Conservation (phyloP, 495 filamentous ascomycete species). For the Cenococcum geophilum region DNA sequence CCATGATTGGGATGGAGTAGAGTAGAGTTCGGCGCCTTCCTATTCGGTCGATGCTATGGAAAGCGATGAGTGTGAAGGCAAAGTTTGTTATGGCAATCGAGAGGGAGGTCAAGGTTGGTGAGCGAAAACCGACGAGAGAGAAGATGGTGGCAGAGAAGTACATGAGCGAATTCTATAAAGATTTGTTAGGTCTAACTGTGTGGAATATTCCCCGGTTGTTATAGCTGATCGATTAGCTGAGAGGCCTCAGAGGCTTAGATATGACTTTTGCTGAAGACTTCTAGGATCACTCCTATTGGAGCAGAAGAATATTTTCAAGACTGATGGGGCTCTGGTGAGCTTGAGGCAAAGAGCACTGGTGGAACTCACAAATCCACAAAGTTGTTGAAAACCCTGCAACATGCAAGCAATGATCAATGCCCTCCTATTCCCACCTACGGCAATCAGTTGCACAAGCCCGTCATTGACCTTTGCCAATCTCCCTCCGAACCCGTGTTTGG, state of each 20-base stretch:
- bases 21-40: slow-evolving; percentile 78
- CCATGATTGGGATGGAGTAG: slow-evolving; percentile 80
- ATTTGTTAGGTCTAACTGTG: too few species aligned
- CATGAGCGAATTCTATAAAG: slow-evolving; percentile 73
- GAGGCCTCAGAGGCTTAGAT: too few species aligned
- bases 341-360: background rate
- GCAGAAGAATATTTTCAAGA: background rate
- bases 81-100: slow-evolving; percentile 82
- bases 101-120: slow-evolving; percentile 74
- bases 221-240: too few species aligned
- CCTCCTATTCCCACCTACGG: slow-evolving; percentile 52
- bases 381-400: slow-evolving; percentile 81
- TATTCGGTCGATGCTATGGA: slow-evolving; percentile 70
- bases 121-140: slow-evolving; percentile 66
- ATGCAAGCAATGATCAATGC: slow-evolving; percentile 79
- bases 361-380: slow-evolving; percentile 71
- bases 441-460: slow-evolving; percentile 40
- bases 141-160: slow-evolving; percentile 94
- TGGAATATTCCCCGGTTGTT: too few species aligned
- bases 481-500: slow-evolving; percentile 18
- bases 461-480: slow-evolving; percentile 15
- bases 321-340: background rate
- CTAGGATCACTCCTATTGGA: background rate
- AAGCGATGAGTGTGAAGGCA: slow-evolving; percentile 67
- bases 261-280: slow-evolving; percentile 1